Evolutionary conservation across 805 yeast genomes (phyloP).

Genomic region (Kockiozyma suomiensis): DNA sequence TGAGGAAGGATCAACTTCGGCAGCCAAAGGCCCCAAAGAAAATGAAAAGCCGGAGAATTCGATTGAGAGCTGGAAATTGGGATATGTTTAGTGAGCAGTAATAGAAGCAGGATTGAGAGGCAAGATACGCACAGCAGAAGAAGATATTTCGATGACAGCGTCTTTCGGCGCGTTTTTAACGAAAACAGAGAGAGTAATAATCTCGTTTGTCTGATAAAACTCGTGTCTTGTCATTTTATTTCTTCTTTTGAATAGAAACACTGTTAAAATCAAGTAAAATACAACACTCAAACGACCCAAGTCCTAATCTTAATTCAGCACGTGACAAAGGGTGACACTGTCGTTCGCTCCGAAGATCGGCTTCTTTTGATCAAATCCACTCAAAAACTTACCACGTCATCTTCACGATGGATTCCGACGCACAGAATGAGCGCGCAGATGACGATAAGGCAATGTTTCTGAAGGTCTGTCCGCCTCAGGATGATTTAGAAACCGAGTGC

Average conservation of each 20-base stretch:
- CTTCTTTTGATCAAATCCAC: background rate
- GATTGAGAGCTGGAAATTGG: background rate
- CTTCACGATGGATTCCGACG: background rate
- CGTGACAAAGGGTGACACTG: background rate
- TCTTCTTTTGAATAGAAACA: no score
- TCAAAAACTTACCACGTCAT: background rate
- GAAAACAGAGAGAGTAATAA: slow-evolving; percentile 69
- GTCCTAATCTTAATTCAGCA: background rate
- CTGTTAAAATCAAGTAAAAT: no score
- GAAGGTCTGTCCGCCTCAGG: slow-evolving; percentile 29
- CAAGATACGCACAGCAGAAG: slow-evolving; percentile 17
- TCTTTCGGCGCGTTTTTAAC: slow-evolving; percentile 64
- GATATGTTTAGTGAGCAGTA: no score
- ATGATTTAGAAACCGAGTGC: slow-evolving; percentile 38
- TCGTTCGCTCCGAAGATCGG: background rate
- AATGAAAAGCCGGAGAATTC: slow-evolving; percentile 56
- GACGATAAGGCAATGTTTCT: slow-evolving; percentile 25
- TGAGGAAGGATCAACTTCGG: slow-evolving; percentile 51
- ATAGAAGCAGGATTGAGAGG: no score
- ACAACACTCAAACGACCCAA: no score
- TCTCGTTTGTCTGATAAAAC: slow-evolving; percentile 68
- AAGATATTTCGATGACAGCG: slow-evolving; percentile 47
- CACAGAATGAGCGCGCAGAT: background rate
- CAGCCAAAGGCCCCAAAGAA: slow-evolving; percentile 56
- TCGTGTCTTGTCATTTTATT: slow-evolving; percentile 47